These are phyloP conservation scores for Ustilago nuda DNA, from an alignment of 1,284 basidiomycete species.

Conservation along the genomic window DNA sequence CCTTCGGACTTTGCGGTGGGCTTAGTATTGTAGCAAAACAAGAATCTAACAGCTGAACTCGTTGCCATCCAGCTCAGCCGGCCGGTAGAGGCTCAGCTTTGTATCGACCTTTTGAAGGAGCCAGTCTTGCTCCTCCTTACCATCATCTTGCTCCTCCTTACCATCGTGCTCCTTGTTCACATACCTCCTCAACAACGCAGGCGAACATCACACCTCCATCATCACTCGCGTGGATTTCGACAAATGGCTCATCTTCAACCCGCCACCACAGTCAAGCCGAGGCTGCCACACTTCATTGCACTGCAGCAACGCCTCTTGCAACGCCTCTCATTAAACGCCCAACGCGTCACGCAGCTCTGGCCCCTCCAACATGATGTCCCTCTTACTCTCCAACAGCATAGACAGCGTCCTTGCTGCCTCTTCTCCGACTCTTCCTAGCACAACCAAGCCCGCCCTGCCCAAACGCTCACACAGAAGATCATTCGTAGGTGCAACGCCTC, in stretches of 20 bases:
- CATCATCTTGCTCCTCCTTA: too few relatives aligned
- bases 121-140: too few relatives aligned
- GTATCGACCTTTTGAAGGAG: too few relatives aligned
- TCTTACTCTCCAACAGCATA: background rate
- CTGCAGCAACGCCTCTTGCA: slow-evolving; percentile 1
- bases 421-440: background rate
- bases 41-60: too few relatives aligned
- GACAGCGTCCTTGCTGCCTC: background rate
- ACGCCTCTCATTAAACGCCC: background rate
- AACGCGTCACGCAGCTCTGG: background rate
- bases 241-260: background rate
- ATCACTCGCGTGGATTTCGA: too few relatives aligned
- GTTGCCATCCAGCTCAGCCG: too few relatives aligned
- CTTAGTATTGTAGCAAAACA: too few relatives aligned
- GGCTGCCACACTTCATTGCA: background rate
- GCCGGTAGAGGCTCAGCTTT: too few relatives aligned
- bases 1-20: too few relatives aligned
- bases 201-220: too few relatives aligned
- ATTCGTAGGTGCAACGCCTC: slow-evolving; percentile 5
- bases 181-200: too few relatives aligned
- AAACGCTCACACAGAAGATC: slow-evolving; percentile 17
- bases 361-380: background rate
- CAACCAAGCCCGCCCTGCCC: slow-evolving; percentile 5
- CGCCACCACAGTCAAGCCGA: background rate
- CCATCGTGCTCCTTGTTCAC: background rate